A percentile compares a stretch with the other conserved stretches of the same genome.
These are phyloP conservation scores for Smittium culicis DNA, from an alignment of 371 early-diverging fungal species.

Conservation along the genomic window DNA sequence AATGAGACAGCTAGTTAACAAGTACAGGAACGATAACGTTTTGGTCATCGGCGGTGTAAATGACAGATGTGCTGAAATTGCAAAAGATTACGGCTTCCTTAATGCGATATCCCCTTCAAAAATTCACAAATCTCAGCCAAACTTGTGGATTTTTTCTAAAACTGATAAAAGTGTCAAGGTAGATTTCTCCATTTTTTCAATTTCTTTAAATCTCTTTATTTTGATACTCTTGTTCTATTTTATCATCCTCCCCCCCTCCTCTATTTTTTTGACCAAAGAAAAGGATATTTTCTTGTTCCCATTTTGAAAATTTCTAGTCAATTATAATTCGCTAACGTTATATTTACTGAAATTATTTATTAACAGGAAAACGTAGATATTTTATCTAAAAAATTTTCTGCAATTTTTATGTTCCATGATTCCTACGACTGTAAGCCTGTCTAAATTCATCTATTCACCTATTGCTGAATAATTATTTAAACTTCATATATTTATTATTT, in stretches of 20 bases:
- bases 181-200: neutral
- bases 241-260: too few species aligned
- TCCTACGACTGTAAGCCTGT: slow-evolving; percentile 47
- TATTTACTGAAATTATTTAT: neutral
- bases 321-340: neutral
- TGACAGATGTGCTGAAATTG: slow-evolving; percentile 46
- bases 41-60: slow-evolving; percentile 56
- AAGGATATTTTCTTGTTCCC: too few species aligned
- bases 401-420: slow-evolving; percentile 74
- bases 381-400: slow-evolving; percentile 40
- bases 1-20: slow-evolving; percentile 46
- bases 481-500: neutral
- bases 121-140: slow-evolving; percentile 49
- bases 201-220: too few species aligned
- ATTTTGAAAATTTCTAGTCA: too few species aligned
- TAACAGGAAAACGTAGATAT: slow-evolving; percentile 14
- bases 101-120: slow-evolving; percentile 64
- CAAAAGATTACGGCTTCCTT: slow-evolving; percentile 58
- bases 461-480: neutral
- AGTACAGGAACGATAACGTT: slow-evolving; percentile 44
- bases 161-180: slow-evolving; percentile 3
- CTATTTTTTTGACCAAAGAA: too few species aligned
- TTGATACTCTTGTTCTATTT: too few species aligned
- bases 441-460: neutral
- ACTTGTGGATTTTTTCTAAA: slow-evolving; percentile 56